Evolutionary conservation across 805 yeast genomes (phyloP).

Genomic region (Cyberlindnera amylophila): DNA sequence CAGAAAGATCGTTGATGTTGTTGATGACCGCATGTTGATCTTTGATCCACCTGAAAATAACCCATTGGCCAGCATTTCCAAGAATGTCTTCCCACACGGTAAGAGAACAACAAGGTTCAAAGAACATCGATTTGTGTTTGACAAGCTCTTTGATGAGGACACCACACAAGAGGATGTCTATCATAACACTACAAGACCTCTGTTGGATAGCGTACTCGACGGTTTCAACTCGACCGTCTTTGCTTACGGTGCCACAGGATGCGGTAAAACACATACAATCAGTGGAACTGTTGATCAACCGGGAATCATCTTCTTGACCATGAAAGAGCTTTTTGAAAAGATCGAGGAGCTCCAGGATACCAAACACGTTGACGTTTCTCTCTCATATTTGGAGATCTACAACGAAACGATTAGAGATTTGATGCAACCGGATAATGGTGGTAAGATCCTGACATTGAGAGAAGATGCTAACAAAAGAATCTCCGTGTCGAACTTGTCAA

Average conservation of each 20-base stretch:
- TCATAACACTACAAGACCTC: slow-evolving; percentile 60
- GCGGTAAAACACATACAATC: slow-evolving; percentile 94
- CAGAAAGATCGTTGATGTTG: slow-evolving; percentile 70
- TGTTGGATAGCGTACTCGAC: slow-evolving; percentile 69
- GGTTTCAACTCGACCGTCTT: slow-evolving; percentile 90
- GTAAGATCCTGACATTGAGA: slow-evolving; percentile 53
- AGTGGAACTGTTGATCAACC: slow-evolving; percentile 71
- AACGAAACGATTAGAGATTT: slow-evolving; percentile 86
- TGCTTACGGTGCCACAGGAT: slow-evolving; percentile 97
- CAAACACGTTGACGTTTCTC: slow-evolving; percentile 52
- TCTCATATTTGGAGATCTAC: slow-evolving; percentile 83
- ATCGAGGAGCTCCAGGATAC: slow-evolving; percentile 56
- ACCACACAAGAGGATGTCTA: slow-evolving; percentile 68
- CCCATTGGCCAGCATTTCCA: slow-evolving; percentile 39
- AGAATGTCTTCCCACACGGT: slow-evolving; percentile 34
- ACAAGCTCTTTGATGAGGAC: slow-evolving; percentile 64
- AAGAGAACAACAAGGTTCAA: slow-evolving; percentile 46
- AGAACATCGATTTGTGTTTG: slow-evolving; percentile 82
- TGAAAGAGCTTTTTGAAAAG: slow-evolving; percentile 65
- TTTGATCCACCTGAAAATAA: slow-evolving; percentile 80
- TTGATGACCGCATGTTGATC: slow-evolving; percentile 79
- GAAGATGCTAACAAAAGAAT: slow-evolving; percentile 69
- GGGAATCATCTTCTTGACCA: slow-evolving; percentile 75
- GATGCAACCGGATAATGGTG: slow-evolving; percentile 49
- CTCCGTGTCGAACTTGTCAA: slow-evolving; percentile 65